A percentile compares a stretch with the other conserved stretches of the same genome.
phyloP scores from a whole-genome alignment of 306 rosid species.

The Corylus americana region DNA sequence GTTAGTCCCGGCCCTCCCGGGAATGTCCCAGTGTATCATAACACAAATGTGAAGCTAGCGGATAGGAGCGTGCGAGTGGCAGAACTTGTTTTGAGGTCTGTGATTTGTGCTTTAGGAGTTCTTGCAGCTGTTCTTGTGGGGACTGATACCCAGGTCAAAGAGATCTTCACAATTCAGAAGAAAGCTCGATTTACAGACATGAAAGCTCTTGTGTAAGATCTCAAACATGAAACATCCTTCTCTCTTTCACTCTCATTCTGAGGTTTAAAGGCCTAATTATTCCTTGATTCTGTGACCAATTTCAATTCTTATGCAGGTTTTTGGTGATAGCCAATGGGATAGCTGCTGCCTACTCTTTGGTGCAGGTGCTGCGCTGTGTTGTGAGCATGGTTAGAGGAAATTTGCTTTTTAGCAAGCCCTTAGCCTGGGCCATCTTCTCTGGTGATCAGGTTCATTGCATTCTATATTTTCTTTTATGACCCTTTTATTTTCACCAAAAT shows the following conservation, averaged over 20 bases:
- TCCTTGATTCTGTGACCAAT: background rate
- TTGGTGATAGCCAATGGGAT: conserved; percentile 70
- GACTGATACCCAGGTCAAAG: conserved; percentile 75
- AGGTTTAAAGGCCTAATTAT: background rate
- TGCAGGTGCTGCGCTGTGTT: conserved; percentile 66
- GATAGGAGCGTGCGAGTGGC: conserved; percentile 62
- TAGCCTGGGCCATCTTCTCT: conserved; percentile 86
- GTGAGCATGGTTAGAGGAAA: conserved; percentile 59
- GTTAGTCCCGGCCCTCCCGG: conserved; percentile 60
- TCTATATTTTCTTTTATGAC: background rate
- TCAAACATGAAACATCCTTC: background rate
- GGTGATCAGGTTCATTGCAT: conserved; percentile 69
- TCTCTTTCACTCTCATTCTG: background rate
- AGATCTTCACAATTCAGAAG: conserved; percentile 66
- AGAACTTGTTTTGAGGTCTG: conserved; percentile 69
- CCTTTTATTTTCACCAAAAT: background rate
- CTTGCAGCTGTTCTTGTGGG: conserved; percentile 74
- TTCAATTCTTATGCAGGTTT: conserved; percentile 48
- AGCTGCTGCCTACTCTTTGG: conserved; percentile 69
- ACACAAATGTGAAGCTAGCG: conserved; percentile 44
- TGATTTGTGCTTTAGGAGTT: conserved; percentile 61
- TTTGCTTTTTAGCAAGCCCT: conserved; percentile 69
- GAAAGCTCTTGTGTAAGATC: conserved; percentile 79
- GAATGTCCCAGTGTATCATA: conserved; percentile 60
- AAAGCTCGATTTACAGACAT: conserved; percentile 73